phyloP scores from a whole-genome alignment of 2,329 filamentous ascomycete genomes.

The Colletotrichum filicis region DNA sequence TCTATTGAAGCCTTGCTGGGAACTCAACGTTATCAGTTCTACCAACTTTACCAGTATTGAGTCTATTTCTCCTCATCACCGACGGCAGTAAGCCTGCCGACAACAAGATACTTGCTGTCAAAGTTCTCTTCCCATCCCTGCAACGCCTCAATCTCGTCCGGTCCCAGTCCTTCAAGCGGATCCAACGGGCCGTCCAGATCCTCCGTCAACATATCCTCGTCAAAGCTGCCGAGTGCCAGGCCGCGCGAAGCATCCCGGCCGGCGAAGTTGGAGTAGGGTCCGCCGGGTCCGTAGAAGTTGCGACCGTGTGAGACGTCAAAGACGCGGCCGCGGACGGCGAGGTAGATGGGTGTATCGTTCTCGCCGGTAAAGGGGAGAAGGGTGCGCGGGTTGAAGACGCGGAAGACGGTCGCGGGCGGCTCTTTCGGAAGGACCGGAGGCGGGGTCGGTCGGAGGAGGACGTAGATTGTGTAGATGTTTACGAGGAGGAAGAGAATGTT shows the following conservation, averaged over 20 bases:
- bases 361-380: conserved; percentile 88
- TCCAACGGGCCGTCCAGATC: conserved; percentile 88
- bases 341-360: conserved; percentile 79
- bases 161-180: conserved; percentile 75
- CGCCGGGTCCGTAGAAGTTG: conserved; percentile 96
- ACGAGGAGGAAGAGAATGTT: conserved; percentile 69
- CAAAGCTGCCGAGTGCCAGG: conserved; percentile 91
- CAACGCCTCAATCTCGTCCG: conserved; percentile 84
- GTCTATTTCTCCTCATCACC: conserved; percentile 48
- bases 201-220: conserved; percentile 93
- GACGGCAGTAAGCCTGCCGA: conserved; percentile 80
- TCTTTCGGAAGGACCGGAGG: conserved; percentile 60
- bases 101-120: conserved; percentile 92
- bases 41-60: neutral
- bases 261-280: conserved; percentile 96
- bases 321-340: conserved; percentile 90
- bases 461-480: conserved; percentile 69
- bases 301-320: conserved; percentile 90
- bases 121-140: conserved; percentile 95
- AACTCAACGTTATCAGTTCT: conserved; percentile 43
- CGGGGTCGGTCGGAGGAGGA: conserved; percentile 61
- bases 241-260: conserved; percentile 91
- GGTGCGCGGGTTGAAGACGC: conserved; percentile 79
- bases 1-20: neutral
- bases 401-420: conserved; percentile 70